A percentile compares a stretch with the other conserved stretches of the same genome.
Evolutionary conservation across 176 grass and related monocot species (phyloP).

Genomic region (Otatea glauca): DNA sequence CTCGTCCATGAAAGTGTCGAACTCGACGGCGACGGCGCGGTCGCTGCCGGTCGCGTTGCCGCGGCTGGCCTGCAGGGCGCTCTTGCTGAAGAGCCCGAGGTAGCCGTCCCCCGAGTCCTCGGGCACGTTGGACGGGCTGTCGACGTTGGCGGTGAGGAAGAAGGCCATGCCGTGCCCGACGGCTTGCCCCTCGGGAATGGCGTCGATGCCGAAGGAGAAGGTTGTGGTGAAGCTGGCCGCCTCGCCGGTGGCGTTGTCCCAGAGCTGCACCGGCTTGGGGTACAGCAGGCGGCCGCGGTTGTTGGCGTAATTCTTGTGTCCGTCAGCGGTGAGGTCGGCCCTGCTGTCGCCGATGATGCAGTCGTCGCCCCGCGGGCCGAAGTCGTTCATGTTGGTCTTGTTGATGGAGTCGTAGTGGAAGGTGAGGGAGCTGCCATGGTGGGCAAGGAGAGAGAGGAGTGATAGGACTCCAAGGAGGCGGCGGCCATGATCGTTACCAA

Average conservation of each 20-base stretch:
- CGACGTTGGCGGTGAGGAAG: slow-evolving; percentile 18
- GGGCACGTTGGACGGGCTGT: background rate
- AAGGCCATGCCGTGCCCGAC: slow-evolving; percentile 41
- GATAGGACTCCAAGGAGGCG: background rate
- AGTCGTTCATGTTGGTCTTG: background rate
- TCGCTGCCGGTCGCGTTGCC: background rate
- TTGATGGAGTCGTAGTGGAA: background rate
- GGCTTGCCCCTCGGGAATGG: background rate
- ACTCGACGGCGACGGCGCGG: slow-evolving; percentile 22
- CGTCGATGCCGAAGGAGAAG: slow-evolving; percentile 26
- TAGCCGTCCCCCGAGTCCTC: slow-evolving; percentile 9
- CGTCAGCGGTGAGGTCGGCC: background rate
- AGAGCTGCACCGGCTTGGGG: background rate
- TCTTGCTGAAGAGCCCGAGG: slow-evolving; percentile 25
- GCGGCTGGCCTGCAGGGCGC: background rate
- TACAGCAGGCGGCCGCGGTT: background rate
- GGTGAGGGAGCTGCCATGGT: background rate
- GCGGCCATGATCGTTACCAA: background rate
- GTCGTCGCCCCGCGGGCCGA: background rate
- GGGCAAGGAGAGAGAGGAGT: background rate
- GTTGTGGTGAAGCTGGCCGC: background rate
- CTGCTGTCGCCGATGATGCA: background rate
- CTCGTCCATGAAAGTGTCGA: slow-evolving; percentile 20
- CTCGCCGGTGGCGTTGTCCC: slow-evolving; percentile 8
- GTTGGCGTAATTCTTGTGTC: background rate